Evolutionary conservation across 345 rosid genomes (phyloP).

Genomic region (Balakata baccata): DNA sequence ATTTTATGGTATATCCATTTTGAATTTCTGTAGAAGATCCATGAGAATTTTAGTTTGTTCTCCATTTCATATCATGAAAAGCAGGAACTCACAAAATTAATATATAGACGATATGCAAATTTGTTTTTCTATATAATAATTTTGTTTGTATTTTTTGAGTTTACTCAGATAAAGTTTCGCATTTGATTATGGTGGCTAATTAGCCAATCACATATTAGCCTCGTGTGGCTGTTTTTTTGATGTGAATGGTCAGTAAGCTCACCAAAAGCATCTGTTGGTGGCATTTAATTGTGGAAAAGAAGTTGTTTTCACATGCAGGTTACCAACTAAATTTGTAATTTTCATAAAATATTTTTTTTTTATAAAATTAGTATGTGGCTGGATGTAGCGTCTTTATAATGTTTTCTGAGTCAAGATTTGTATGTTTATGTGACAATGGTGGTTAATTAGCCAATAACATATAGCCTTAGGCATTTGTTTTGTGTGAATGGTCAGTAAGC

Average conservation of each 20-base stretch:
- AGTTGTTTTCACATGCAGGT: constrained; percentile 31
- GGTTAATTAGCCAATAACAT: constrained; percentile 15
- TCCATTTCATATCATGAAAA: neutral
- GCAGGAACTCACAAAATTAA: neutral
- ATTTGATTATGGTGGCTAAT: constrained; percentile 6
- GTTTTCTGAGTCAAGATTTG: neutral
- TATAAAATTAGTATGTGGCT: neutral
- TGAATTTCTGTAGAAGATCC: too few species aligned
- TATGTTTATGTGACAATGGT: neutral
- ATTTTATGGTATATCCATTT: too few species aligned
- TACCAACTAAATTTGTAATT: constrained; percentile 27
- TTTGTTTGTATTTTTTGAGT: neutral
- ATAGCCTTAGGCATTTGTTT: constrained; percentile 10
- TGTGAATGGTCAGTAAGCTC: constrained; percentile 23
- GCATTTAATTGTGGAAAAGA: constrained; percentile 1
- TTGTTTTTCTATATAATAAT: too few species aligned
- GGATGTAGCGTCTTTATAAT: neutral
- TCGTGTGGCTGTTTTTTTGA: neutral
- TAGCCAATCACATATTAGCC: constrained; percentile 18
- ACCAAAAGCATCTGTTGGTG: constrained; percentile 14
- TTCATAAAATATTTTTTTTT: neutral
- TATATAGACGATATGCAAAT: neutral
- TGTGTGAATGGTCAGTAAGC: constrained; percentile 67
- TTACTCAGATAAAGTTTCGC: neutral
- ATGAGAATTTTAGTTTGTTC: neutral